A percentile compares a stretch with the other conserved stretches of the same genome.
Evolutionary conservation across 805 yeast species (phyloP).

Genomic region (Cyberlindnera xylosilytica): DNA sequence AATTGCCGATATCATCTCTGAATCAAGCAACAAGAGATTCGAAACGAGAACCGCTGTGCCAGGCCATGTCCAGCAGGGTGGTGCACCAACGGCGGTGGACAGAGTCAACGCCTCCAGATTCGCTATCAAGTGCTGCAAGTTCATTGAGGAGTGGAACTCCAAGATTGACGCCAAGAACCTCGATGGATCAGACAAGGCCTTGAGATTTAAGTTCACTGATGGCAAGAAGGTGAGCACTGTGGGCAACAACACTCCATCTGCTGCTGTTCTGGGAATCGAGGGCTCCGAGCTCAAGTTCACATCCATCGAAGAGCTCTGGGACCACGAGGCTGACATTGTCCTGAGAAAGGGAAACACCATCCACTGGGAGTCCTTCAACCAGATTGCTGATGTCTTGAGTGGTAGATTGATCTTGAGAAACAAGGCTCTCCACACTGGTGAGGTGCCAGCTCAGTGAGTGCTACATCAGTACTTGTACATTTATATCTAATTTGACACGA

Average conservation of each 20-base stretch:
- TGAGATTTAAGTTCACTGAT: slow-evolving; percentile 49
- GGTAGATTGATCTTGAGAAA: slow-evolving; percentile 59
- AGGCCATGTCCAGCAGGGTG: slow-evolving; percentile 87
- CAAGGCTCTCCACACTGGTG: neutral
- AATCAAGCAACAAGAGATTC: slow-evolving; percentile 60
- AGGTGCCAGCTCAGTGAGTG: neutral
- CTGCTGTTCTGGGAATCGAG: slow-evolving; percentile 65
- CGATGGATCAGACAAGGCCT: slow-evolving; percentile 38
- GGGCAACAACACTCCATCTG: slow-evolving; percentile 36
- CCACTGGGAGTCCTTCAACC: slow-evolving; percentile 65
- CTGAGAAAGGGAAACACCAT: slow-evolving; percentile 64
- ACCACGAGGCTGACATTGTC: slow-evolving; percentile 53
- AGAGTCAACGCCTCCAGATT: slow-evolving; percentile 71
- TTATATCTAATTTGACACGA: too few relatives aligned
- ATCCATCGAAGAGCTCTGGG: slow-evolving; percentile 54
- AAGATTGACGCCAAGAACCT: slow-evolving; percentile 30
- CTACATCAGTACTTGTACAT: neutral
- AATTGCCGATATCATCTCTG: slow-evolving; percentile 64
- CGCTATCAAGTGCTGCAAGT: slow-evolving; percentile 63
- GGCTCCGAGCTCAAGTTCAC: slow-evolving; percentile 63
- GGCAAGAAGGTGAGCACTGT: slow-evolving; percentile 47
- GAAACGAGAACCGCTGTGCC: slow-evolving; percentile 81
- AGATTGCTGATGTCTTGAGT: slow-evolving; percentile 65
- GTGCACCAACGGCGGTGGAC: slow-evolving; percentile 73
- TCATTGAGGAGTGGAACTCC: slow-evolving; percentile 54